A percentile compares a stretch with the other conserved stretches of the same genome.
phyloP scores from a whole-genome alignment of 306 rosid genomes.

The Quercus engelmannii region DNA sequence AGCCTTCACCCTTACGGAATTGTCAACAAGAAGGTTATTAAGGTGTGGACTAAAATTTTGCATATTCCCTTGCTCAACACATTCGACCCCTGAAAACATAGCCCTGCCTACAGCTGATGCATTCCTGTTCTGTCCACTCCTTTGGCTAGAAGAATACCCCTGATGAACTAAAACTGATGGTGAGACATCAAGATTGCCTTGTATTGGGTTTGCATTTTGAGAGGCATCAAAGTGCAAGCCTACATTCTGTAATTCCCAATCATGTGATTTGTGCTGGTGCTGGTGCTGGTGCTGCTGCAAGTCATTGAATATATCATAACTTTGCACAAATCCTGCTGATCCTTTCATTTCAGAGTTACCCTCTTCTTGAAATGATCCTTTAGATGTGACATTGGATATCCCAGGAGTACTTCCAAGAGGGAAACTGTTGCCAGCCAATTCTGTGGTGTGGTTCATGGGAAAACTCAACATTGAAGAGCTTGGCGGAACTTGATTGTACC shows the following conservation, averaged over 20 bases:
- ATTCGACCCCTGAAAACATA: slow-evolving; percentile 47
- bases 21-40: slow-evolving; percentile 41
- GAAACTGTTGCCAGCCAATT: slow-evolving; percentile 55
- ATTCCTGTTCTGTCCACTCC: slow-evolving; percentile 43
- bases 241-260: slow-evolving; percentile 70
- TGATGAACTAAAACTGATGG: slow-evolving; percentile 67
- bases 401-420: slow-evolving; percentile 73
- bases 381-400: slow-evolving; percentile 50
- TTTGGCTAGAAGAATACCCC: slow-evolving; percentile 63
- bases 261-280: slow-evolving; percentile 56
- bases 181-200: slow-evolving; percentile 55
- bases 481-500: slow-evolving; percentile 56
- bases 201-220: slow-evolving; percentile 56
- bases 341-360: slow-evolving; percentile 58
- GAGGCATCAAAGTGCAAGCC: slow-evolving; percentile 56
- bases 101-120: slow-evolving; percentile 39
- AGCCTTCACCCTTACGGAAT: slow-evolving; percentile 56
- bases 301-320: slow-evolving; percentile 79
- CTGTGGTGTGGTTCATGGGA: slow-evolving; percentile 72
- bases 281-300: slow-evolving; percentile 44
- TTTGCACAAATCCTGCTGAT: slow-evolving; percentile 47
- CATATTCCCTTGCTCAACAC: slow-evolving; percentile 40
- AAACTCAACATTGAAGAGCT: slow-evolving; percentile 60
- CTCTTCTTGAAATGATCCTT: slow-evolving; percentile 62
- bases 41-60: slow-evolving; percentile 53